Conservation (phyloP, 1,139 yeast species). For the Kluyveromyces marxianus region DNA sequence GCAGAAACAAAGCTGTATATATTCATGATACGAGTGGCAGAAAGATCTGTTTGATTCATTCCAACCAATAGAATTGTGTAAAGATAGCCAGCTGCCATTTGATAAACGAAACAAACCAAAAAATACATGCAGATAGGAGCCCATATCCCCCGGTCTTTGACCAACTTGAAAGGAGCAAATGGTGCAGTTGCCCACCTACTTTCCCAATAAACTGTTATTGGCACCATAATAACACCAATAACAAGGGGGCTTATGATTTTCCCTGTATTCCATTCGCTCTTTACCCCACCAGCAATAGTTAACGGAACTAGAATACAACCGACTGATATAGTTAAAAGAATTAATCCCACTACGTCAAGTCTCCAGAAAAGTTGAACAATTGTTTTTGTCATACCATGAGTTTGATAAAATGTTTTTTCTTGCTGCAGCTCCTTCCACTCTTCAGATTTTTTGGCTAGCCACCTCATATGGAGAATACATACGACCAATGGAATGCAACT, state of each 20-base stretch:
- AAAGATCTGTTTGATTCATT: conserved; percentile 43
- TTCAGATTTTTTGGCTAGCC: conserved; percentile 40
- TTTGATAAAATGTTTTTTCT: conserved; percentile 21
- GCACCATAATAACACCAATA: conserved; percentile 49
- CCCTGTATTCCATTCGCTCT: conserved; percentile 46
- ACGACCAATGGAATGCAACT: conserved; percentile 46
- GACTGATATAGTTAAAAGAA: conserved; percentile 42
- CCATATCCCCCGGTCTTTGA: conserved; percentile 60
- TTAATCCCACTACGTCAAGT: conserved; percentile 47
- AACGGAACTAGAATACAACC: conserved; percentile 45
- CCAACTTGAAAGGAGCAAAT: conserved; percentile 44
- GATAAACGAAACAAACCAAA: conserved; percentile 43
- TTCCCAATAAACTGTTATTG: conserved; percentile 49
- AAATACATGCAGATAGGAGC: conserved; percentile 42
- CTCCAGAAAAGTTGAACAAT: conserved; percentile 34
- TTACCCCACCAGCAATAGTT: conserved; percentile 56
- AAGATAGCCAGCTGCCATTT: conserved; percentile 59
- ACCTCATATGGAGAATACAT: conserved; percentile 48
- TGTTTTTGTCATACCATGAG: conserved; percentile 15
- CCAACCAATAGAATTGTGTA: conserved; percentile 56
- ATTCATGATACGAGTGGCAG: conserved; percentile 60
- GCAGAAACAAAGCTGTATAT: conserved; percentile 56
- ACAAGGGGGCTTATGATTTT: conserved; percentile 56
- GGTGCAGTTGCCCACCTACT: conserved; percentile 44
- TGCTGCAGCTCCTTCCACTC: conserved; percentile 34